Evolutionary conservation across 176 grass and related monocot genomes (phyloP), one percentile per base, ranked within the genome.

Genomic region (Calamus simplicifolius): DNA sequence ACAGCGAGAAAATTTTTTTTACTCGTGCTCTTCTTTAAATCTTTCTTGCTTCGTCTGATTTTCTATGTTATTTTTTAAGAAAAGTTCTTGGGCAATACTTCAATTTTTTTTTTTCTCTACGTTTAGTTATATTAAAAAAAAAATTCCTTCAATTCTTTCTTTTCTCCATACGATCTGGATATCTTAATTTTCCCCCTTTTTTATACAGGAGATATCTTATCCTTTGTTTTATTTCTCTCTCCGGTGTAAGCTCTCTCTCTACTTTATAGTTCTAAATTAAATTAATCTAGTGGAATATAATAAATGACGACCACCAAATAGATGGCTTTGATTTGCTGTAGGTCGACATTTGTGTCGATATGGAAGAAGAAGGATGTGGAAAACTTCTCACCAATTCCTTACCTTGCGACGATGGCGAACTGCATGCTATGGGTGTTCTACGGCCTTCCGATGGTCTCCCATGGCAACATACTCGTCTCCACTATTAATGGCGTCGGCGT

Each of bases 361-460:
- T 64, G 48, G 10, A 95, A 83, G 75, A 28, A 14, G 48, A 89
- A 64, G 68, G 76, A 75, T 38, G 77, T 84, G 71, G 76, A 89
- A 80, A 56, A 84, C 58, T 95, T 95, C 86, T 89, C 72, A 10
- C 63, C 90, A 0, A 43, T 79, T 7, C 90, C 90, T 0, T 89
- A 95, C 74, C 61, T 95, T 15, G 86, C 85, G n/a, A 95, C 90
- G 52, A 61, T 89, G 16, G 66, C 89, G 50, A 95, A 95, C 75
- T 95, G 90, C 68, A 72, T 68, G 82, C 73, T 95, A 0, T 89
- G 86, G 90, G 73, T 95, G 10, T 79, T 95, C 58, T 95, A 95
- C 17, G 90, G 90, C 50, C 21, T 95, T 52, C 86, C 90, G 25
- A 0, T 95, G 56, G 85, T 95, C 35, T 82, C 89, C 70, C 90